Evolutionary conservation across 345 rosid species (phyloP).

Genomic region (Orychophragmus violaceus): DNA sequence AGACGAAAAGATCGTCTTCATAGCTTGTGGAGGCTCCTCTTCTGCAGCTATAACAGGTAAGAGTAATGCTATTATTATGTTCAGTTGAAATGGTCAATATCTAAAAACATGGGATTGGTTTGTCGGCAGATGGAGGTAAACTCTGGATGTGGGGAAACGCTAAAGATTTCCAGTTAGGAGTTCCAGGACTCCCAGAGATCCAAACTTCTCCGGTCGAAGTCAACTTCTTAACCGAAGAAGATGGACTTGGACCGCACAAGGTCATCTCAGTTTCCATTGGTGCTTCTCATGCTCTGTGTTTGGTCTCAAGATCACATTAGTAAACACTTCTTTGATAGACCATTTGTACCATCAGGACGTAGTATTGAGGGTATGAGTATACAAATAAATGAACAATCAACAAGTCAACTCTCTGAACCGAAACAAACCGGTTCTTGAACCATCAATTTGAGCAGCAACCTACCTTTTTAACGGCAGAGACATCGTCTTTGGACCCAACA

Average conservation of each 20-base stretch:
- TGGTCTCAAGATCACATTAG: conserved; percentile 50
- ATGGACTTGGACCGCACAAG: conserved; percentile 44
- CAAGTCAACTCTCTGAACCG: not conserved
- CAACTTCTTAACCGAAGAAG: conserved; percentile 66
- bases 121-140: conserved; percentile 57
- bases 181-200: conserved; percentile 73
- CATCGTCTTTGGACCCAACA: conserved; percentile 58
- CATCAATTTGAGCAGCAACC: conserved; percentile 56
- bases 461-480: conserved; percentile 65
- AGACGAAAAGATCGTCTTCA: conserved; percentile 45
- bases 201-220: conserved; percentile 68
- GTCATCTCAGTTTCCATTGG: conserved; percentile 73
- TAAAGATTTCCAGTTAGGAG: conserved; percentile 81
- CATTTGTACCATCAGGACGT: not conserved
- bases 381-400: conserved; percentile 5
- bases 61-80: not conserved
- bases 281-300: conserved; percentile 83
- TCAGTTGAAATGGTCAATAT: not conserved
- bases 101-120: not conserved
- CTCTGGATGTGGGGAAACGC: conserved; percentile 95
- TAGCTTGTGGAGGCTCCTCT: conserved; percentile 86
- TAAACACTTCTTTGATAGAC: not conserved
- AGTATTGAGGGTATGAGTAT: not conserved
- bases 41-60: conserved; percentile 81
- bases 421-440: not conserved